Evolutionary conservation across 352 stramenopile genomes (phyloP).

Genomic region (Phytophthora boehmeriae): DNA sequence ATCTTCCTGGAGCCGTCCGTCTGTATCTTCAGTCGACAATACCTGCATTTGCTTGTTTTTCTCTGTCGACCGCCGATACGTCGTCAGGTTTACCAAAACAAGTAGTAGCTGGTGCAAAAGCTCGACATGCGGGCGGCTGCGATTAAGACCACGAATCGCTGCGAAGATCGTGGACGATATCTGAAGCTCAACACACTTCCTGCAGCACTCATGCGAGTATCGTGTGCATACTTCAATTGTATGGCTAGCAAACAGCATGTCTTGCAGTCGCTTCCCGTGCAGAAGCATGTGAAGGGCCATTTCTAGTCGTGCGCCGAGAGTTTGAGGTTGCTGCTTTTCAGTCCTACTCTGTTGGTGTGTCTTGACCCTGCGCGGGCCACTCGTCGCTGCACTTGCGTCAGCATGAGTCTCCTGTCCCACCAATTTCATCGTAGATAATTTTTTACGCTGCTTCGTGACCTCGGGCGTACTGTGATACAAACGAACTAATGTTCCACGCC

Average conservation of each 20-base stretch:
- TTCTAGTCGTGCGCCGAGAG: conserved; percentile 63
- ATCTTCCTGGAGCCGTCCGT: conserved; percentile 53
- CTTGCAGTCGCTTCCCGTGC: conserved; percentile 85
- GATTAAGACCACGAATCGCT: conserved; percentile 94
- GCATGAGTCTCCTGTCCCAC: conserved; percentile 21
- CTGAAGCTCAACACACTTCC: conserved; percentile 85
- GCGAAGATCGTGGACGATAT: conserved; percentile 92
- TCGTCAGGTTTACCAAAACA: conserved; percentile 88
- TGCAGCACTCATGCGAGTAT: conserved; percentile 91
- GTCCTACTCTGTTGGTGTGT: conserved; percentile 14
- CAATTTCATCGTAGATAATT: conserved; percentile 58
- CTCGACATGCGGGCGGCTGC: conserved; percentile 94
- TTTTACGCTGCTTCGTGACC: conserved; percentile 59
- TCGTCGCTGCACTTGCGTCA: not conserved
- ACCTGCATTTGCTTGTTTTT: conserved; percentile 38
- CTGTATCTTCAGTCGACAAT: conserved; percentile 36
- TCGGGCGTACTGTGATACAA: conserved; percentile 45
- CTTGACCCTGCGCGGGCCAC: conserved; percentile 26
- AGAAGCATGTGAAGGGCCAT: conserved; percentile 77
- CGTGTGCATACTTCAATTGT: conserved; percentile 93
- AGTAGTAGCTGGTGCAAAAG: conserved; percentile 89
- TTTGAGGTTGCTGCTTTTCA: conserved; percentile 47
- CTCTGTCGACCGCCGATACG: conserved; percentile 56
- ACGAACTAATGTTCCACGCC: conserved; percentile 67
- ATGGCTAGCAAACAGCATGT: conserved; percentile 93